Base-by-base conservation (phyloP, 768 basidiomycete species). In the Rhizopogon vulgaris region DNA sequence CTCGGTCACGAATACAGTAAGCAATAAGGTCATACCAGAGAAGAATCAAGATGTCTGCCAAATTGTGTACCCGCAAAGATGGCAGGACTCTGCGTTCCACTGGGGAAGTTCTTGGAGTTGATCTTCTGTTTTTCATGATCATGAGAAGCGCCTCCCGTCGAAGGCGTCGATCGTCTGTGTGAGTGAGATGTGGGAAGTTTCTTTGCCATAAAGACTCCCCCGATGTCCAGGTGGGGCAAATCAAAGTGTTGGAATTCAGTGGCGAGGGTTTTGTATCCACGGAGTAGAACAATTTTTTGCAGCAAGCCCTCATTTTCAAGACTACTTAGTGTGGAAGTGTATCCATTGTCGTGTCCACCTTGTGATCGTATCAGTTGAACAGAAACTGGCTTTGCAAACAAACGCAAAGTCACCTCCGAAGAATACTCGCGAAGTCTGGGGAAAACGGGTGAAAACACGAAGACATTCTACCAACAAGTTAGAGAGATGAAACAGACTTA, bases 391-490 rank as follows among this genome's bases (percentile, higher is more conserved):
- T 1, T 17, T 7, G 18, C 8, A n/a, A 15, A 51, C 11, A 28
- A 17, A 32, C 36, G 11, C 8, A 41, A 14, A 22, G 18, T 50
- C 48, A 61, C 71, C 69, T 45, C 70, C 74, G 39, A 75, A 73
- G 63, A 73, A 73, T 12, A 75, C 66, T 46, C 62, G 66, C 2
- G 62, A 57, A 9, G 65, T 72, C 52, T 74, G 74, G 4, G 72
- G 71, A 56, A 64, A 59, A 43, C 76, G 78, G 41, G 82, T 78
- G 58, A 82, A 82, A 53, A 82, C 78, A 57, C 81, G 78, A 30
- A 87, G 72, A 58, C 77, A 76, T 55, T 76, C 67, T 66, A 30
- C 38, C 39, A 15, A 34, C 38, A 39, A 28, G 54, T 55, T 15
- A 54, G 52, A 38, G 15, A 6, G 10, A 30, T 41, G 39, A 28